These are phyloP conservation scores for Penicillium cataractarum DNA, from an alignment of 495 filamentous ascomycete species.

Conservation along the genomic window DNA sequence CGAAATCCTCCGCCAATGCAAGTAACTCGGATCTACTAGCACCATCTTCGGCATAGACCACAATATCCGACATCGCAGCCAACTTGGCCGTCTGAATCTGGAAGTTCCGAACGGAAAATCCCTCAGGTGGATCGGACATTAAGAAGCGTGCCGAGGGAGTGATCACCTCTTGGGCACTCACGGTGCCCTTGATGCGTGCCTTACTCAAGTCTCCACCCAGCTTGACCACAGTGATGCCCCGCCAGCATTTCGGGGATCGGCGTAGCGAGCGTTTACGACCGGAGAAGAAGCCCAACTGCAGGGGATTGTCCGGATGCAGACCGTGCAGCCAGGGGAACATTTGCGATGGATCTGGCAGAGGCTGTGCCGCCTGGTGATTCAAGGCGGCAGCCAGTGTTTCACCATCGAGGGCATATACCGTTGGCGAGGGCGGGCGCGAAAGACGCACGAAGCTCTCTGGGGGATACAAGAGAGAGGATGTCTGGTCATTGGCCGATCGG, in stretches of 20 bases:
- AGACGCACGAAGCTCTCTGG: slow-evolving; percentile 64
- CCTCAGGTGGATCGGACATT: slow-evolving; percentile 78
- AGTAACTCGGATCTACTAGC: slow-evolving; percentile 57
- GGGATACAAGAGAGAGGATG: slow-evolving; percentile 73
- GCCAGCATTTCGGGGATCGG: slow-evolving; percentile 76
- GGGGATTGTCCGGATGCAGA: slow-evolving; percentile 83
- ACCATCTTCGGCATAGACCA: slow-evolving; percentile 81
- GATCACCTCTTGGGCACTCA: slow-evolving; percentile 79
- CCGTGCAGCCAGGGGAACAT: slow-evolving; percentile 99
- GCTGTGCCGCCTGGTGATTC: slow-evolving; percentile 72
- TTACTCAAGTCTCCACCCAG: slow-evolving; percentile 75
- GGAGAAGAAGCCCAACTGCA: slow-evolving; percentile 88
- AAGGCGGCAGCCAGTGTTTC: slow-evolving; percentile 69
- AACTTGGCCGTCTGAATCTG: slow-evolving; percentile 94
- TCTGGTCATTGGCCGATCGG: slow-evolving; percentile 46
- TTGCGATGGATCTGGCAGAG: slow-evolving; percentile 76
- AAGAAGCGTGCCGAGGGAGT: slow-evolving; percentile 45
- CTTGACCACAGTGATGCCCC: slow-evolving; percentile 86
- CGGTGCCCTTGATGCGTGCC: slow-evolving; percentile 83
- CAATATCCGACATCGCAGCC: slow-evolving; percentile 85
- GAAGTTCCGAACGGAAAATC: slow-evolving; percentile 88
- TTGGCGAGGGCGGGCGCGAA: slow-evolving; percentile 51
- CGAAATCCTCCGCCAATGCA: slow-evolving; percentile 69
- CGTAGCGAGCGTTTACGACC: slow-evolving; percentile 71
- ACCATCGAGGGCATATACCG: slow-evolving; percentile 74